A percentile compares a stretch with the other conserved stretches of the same genome.
Conservation (phyloP, 306 rosid species). For the Quercus robur region DNA sequence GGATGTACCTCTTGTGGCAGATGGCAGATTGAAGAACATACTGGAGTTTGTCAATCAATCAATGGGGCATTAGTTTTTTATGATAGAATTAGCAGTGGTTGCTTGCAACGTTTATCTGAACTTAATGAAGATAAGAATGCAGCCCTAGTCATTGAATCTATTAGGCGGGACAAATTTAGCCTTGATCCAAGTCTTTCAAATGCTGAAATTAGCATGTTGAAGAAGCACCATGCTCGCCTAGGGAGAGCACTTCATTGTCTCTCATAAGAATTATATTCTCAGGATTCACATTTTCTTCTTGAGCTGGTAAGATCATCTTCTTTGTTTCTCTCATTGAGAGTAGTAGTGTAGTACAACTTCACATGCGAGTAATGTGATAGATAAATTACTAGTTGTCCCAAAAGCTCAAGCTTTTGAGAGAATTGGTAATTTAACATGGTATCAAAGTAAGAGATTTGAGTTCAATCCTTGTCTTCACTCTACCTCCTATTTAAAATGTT, state of each 20-base stretch:
- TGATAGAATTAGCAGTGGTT: conserved; percentile 24
- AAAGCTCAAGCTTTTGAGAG: no score
- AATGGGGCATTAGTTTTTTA: conserved; percentile 22
- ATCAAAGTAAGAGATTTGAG: no score
- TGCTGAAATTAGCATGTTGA: conserved; percentile 62
- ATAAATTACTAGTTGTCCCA: no score
- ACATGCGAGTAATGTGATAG: not conserved
- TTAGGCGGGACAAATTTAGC: conserved; percentile 88
- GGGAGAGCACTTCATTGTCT: conserved; percentile 99
- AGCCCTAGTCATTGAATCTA: conserved; percentile 61
- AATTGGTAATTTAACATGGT: no score
- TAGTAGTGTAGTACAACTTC: not conserved
- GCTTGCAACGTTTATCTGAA: conserved; percentile 23
- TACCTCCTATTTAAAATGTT: no score
- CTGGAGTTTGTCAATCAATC: conserved; percentile 18
- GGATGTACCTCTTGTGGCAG: conserved; percentile 16
- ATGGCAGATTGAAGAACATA: conserved; percentile 21
- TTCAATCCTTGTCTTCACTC: no score
- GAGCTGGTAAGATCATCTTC: conserved; percentile 65
- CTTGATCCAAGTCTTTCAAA: conserved; percentile 67
- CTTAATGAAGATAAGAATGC: conserved; percentile 52
- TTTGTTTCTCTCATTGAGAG: conserved; percentile 13
- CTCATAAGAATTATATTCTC: conserved; percentile 93
- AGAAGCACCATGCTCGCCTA: conserved; percentile 94
- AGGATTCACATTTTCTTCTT: conserved; percentile 96